Percentiles rank a stretch among this genome's conserved stretches.
Conservation (phyloP, 1,139 yeast genomes). For the Suhomyces bokatorum region DNA sequence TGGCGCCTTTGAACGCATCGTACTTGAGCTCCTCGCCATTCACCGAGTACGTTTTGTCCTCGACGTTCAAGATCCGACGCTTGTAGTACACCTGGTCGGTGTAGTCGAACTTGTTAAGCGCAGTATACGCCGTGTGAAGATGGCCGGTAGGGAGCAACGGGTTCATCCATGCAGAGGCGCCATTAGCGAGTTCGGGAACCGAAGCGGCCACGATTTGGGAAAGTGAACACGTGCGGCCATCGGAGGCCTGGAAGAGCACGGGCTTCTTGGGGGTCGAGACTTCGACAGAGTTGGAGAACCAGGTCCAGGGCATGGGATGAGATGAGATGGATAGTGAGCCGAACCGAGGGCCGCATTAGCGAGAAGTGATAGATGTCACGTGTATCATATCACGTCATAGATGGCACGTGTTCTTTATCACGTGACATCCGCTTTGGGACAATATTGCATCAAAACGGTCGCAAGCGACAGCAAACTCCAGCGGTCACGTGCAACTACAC, state of each 20-base stretch:
- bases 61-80: constrained; percentile 37
- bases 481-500: no score
- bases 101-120: constrained; percentile 38
- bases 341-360: no score
- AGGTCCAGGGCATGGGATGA: constrained; percentile 12
- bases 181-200: constrained; percentile 36
- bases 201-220: constrained; percentile 28
- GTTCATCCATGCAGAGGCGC: constrained; percentile 36
- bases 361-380: no score
- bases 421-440: no score
- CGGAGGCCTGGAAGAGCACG: constrained; percentile 21
- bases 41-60: constrained; percentile 30
- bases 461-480: no score
- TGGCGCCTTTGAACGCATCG: constrained; percentile 43
- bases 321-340: not conserved
- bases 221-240: constrained; percentile 20
- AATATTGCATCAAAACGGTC: no score
- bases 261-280: constrained; percentile 31
- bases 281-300: constrained; percentile 30
- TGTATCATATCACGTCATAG: no score
- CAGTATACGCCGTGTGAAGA: constrained; percentile 50
- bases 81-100: constrained; percentile 41
- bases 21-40: constrained; percentile 34
- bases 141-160: constrained; percentile 46
- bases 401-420: no score